phyloP scores from a whole-genome alignment of 495 filamentous ascomycete species.

The Lepraria neglecta region DNA sequence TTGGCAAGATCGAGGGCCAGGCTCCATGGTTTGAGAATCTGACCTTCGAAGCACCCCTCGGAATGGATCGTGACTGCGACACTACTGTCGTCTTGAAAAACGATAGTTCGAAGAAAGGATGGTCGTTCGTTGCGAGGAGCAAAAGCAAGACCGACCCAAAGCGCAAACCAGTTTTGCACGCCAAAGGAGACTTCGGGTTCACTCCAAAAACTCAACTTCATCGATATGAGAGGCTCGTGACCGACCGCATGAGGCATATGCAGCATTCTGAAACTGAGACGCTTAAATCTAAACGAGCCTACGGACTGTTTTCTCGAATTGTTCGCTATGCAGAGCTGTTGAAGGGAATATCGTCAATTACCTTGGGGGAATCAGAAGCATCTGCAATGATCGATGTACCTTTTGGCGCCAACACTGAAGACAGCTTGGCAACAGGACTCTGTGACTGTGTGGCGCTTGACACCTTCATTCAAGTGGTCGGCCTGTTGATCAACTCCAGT shows the following conservation, averaged over 20 bases:
- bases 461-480: slow-evolving; percentile 34
- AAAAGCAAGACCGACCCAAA: neutral
- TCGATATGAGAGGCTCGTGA: slow-evolving; percentile 8
- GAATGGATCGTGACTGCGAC: slow-evolving; percentile 3
- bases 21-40: slow-evolving; percentile 13
- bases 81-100: slow-evolving; percentile 4
- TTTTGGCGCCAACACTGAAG: slow-evolving; percentile 3
- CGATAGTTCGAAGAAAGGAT: neutral
- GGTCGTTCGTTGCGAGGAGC: slow-evolving; percentile 10
- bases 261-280: slow-evolving; percentile 4
- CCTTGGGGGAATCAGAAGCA: slow-evolving; percentile 22
- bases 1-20: neutral
- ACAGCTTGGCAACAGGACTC: slow-evolving; percentile 22
- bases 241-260: slow-evolving; percentile 1
- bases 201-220: slow-evolving; percentile 2
- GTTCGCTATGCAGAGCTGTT: slow-evolving; percentile 28
- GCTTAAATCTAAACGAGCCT: slow-evolving; percentile 18
- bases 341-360: slow-evolving; percentile 27
- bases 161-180: slow-evolving; percentile 1
- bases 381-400: slow-evolving; percentile 23
- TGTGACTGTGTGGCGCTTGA: slow-evolving; percentile 30
- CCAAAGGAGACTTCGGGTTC: slow-evolving; percentile 12
- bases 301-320: slow-evolving; percentile 28
- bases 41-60: slow-evolving; percentile 13
- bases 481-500: slow-evolving; percentile 32